Evolutionary conservation across 805 yeast species (phyloP).

Genomic region (Myxozyma kluyveri): DNA sequence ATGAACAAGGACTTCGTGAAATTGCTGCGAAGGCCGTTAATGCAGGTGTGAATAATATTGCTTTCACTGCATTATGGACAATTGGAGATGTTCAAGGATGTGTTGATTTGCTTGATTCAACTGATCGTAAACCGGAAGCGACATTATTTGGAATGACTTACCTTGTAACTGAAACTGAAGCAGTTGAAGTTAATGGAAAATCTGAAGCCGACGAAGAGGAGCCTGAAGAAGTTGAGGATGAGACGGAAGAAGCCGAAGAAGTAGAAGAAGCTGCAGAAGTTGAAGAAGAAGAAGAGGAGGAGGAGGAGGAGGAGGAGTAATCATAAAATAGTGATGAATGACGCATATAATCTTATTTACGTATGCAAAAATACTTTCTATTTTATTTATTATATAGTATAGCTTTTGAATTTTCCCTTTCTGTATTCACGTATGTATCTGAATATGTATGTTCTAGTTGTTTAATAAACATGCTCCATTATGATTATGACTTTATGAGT

Average conservation of each 20-base stretch:
- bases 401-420: too few species aligned
- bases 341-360: neutral
- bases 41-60: constrained; percentile 82
- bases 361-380: too few species aligned
- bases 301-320: constrained; percentile 6
- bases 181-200: constrained; percentile 15
- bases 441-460: too few species aligned
- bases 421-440: too few species aligned
- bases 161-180: constrained; percentile 40
- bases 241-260: constrained; percentile 1
- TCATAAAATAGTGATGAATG: constrained; percentile 1
- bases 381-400: too few species aligned
- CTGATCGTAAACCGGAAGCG: constrained; percentile 80
- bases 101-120: constrained; percentile 59
- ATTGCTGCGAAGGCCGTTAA: constrained; percentile 66
- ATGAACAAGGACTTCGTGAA: constrained; percentile 55
- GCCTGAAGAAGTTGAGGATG: constrained; percentile 9
- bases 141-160: constrained; percentile 75
- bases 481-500: too few species aligned
- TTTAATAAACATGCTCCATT: too few species aligned
- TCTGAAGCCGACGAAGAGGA: constrained; percentile 9
- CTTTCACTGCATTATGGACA: constrained; percentile 89
- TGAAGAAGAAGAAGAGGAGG: constrained; percentile 4
- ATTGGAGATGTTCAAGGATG: constrained; percentile 68
- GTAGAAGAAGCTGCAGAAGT: constrained; percentile 8